Evolutionary conservation across 1,284 basidiomycete species (phyloP), one percentile per base, ranked within the genome.

Genomic region (Cutaneotrichosporon sp.): DNA sequence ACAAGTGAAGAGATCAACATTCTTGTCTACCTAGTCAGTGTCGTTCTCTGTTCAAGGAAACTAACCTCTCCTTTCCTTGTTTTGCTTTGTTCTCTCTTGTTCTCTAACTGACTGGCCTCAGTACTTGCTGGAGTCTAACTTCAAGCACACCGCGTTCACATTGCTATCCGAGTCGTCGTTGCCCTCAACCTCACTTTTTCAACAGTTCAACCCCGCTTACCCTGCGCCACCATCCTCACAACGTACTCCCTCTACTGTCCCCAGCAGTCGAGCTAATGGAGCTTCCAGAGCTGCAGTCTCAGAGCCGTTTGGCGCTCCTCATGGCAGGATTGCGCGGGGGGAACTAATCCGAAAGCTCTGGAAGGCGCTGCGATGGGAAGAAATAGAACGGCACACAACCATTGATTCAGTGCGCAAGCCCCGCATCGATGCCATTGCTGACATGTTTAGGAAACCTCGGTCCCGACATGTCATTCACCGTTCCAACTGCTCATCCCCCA

Each of bases 71-170:
- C n/a, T n/a, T n/a, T n/a, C n/a, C n/a, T n/a, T n/a, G n/a, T n/a
- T n/a, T n/a, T n/a, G n/a, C n/a, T n/a, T n/a, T n/a, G n/a, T n/a
- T n/a, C n/a, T n/a, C n/a, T n/a, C n/a, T n/a, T n/a, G 29, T 14
- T 31, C 29, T 10, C 29, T 12, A 7, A 38, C 29, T 49, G 19
- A 49, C 37, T 19, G 3, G 26, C 20, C 6, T 6, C 49, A 70
- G 68, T 74, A 74, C 33, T 62, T 74, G 19, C 61, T 70, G 45
- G 72, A 74, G 49, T 71, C 69, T 14, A 69, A 71, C 55, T 67
- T 74, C 48, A 46, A 63, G 16, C 72, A 74, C 51, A 67, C 71
- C 2, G 72, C 72, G 2, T 74, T 70, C 60, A 57, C 67, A 11
- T 52, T 74, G 9, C 60, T 71, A 0, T 57, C 64, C 16, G 72